Percentiles rank a stretch among this genome's conserved stretches.
These are phyloP conservation scores for Apiotrichum domesticum DNA, from an alignment of 1,284 basidiomycete genomes.

Conservation along the genomic window DNA sequence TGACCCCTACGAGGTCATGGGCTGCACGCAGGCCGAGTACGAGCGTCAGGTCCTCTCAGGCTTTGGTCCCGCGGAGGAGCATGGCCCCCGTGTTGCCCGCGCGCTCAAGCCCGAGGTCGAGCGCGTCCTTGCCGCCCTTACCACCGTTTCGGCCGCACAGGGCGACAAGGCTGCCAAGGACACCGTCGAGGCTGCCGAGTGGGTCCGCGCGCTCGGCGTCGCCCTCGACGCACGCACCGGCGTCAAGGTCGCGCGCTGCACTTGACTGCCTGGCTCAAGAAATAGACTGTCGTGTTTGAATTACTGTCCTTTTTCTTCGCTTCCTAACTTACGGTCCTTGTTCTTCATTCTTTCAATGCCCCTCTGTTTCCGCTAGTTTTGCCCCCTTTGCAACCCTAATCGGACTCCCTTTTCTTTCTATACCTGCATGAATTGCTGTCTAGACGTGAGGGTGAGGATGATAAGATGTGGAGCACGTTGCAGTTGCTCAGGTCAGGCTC, in stretches of 20 bases:
- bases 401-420: no score
- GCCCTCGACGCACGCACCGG: conserved; percentile 39
- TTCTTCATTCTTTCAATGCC: neutral
- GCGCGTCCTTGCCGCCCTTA: conserved; percentile 24
- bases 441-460: no score
- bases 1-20: conserved; percentile 40
- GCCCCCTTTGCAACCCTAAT: neutral
- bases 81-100: conserved; percentile 38
- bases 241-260: conserved; percentile 27
- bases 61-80: conserved; percentile 46
- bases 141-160: conserved; percentile 9
- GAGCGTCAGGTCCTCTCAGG: conserved; percentile 42
- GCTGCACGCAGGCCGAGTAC: conserved; percentile 39
- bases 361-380: neutral
- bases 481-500: no score
- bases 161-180: conserved; percentile 16
- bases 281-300: neutral
- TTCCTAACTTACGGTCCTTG: neutral
- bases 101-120: conserved; percentile 45
- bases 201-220: conserved; percentile 41
- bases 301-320: neutral
- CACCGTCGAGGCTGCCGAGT: conserved; percentile 31
- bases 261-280: conserved; percentile 1
- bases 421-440: no score
- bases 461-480: no score